Evolutionary conservation across 1,139 yeast species (phyloP).

Genomic region (Sugiyamaella neomexicana): DNA sequence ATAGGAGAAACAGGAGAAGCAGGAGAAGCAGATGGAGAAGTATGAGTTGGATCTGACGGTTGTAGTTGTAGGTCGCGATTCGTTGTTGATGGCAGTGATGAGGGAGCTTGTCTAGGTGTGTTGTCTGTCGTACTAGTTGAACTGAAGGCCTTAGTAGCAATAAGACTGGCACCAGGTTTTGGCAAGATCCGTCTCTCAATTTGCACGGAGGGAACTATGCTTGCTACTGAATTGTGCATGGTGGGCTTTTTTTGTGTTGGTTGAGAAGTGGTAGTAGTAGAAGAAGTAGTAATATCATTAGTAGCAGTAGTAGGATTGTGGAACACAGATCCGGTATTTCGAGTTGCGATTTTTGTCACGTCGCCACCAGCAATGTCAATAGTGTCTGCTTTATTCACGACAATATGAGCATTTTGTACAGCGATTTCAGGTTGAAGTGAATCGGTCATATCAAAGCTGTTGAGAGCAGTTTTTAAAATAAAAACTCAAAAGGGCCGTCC

Average conservation of each 20-base stretch:
- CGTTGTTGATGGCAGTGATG: background rate
- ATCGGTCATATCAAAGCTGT: constrained; percentile 13
- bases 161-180: background rate
- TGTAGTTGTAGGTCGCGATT: background rate
- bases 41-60: background rate
- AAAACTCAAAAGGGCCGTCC: too few species aligned
- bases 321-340: background rate
- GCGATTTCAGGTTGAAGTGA: constrained; percentile 6
- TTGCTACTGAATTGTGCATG: background rate
- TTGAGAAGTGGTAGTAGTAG: background rate
- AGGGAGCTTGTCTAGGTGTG: background rate
- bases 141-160: background rate
- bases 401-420: background rate
- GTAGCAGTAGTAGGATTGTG: background rate
- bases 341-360: background rate
- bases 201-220: background rate
- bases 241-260: background rate
- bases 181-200: background rate
- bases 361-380: background rate
- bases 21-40: background rate
- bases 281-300: background rate
- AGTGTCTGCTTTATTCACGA: background rate
- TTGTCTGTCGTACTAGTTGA: too few species aligned
- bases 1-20: background rate
- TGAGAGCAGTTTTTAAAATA: background rate